Base-by-base conservation (phyloP, 108 stramenopile genomes). In the Skeletonema costatum region DNA sequence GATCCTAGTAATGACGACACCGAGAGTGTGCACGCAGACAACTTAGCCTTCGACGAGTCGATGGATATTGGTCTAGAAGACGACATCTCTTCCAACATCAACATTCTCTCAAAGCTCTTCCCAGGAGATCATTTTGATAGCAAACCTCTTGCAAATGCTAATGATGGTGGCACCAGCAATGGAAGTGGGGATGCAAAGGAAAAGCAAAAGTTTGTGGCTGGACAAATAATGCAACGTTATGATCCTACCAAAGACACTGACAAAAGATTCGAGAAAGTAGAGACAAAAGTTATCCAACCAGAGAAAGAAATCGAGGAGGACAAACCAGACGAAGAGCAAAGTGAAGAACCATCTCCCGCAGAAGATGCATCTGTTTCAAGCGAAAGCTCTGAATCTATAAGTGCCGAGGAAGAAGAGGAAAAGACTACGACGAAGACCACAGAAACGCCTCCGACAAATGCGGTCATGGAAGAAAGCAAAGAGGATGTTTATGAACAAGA, bases 51-150 rank as follows among this genome's bases (percentile, higher is more conserved):
- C 35, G 71, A 75, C n/a, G 68, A 75, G 63, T 25, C 69, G 16
- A 19, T 60, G 53, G 56, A 85, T 36, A 68, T 60, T 39, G 71
- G 71, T 63, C 71, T 87, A 62, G 68, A 75, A 6, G 76, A 86
- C 25, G 94, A 92, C 64, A 88, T 92, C 36, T 38, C 82, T 21
- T 64, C 74, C 2, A 91, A 93, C 81, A 74, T 92, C 25, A 75
- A 71, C 60, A 62, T 74, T 64, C 42, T 73, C 2, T 56, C 77
- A 61, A 59, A 66, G 39, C 51, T 66, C 0, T 75, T 73, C 42
- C 76, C 69, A 32, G 59, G 74, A 16, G 64, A 69, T 21, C 50
- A 76, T 48, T 56, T 68, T 41, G 77, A 82, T 13, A 64, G 77
- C 32, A 50, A 80, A 56, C 88, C 89, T 53, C 90, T 78, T 61